Evolutionary conservation across 805 yeast genomes (phyloP).

Genomic region (Lipomyces anomalus): DNA sequence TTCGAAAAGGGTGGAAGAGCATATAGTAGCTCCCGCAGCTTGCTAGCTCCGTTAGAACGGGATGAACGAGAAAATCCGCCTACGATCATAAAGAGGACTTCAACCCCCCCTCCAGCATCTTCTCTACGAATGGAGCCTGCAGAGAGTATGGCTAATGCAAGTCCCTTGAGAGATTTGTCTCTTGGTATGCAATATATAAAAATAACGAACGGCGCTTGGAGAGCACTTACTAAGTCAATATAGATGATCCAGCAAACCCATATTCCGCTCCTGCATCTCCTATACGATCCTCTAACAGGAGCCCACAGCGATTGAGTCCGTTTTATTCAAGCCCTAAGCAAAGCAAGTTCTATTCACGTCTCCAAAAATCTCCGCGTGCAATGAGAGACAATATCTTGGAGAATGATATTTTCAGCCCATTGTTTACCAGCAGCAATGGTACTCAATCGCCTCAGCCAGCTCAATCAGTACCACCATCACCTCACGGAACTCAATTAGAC

Average conservation of each 20-base stretch:
- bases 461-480: not conserved
- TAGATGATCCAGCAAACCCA: constrained; percentile 21
- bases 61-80: too few relatives aligned
- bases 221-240: too few relatives aligned
- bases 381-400: not conserved
- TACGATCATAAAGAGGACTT: too few relatives aligned
- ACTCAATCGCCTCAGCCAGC: not conserved
- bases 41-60: too few relatives aligned
- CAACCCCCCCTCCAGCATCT: too few relatives aligned
- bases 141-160: too few relatives aligned
- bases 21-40: too few relatives aligned
- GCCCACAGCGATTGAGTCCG: not conserved
- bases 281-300: constrained; percentile 6
- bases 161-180: too few relatives aligned
- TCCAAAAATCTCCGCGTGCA: not conserved
- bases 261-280: constrained; percentile 22
- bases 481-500: not conserved
- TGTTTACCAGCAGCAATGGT: not conserved
- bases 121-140: too few relatives aligned
- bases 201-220: too few relatives aligned
- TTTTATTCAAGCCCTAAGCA: not conserved
- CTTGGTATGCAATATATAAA: too few relatives aligned
- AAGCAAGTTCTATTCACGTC: not conserved
- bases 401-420: not conserved
- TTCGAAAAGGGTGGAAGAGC: too few relatives aligned